Conservation (phyloP, 139 green algal genomes). For the Tetraselmis striata region DNA sequence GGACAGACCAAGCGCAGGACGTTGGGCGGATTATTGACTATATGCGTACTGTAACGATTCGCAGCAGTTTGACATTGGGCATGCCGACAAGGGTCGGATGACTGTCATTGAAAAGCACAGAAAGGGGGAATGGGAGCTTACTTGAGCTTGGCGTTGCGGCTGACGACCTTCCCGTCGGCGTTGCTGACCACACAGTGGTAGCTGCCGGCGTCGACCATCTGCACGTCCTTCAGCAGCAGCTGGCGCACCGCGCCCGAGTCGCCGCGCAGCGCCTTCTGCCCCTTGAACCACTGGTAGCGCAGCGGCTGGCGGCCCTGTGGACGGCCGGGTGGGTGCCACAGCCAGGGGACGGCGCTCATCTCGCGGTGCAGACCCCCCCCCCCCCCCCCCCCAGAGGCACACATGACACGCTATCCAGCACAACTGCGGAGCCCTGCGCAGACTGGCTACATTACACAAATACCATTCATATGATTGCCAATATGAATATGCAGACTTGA, state of each 20-base stretch:
- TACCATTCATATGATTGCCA: no score
- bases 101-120: no score
- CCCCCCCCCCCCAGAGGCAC: not conserved
- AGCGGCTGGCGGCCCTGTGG: conserved; percentile 37
- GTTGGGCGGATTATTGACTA: no score
- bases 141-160: not conserved
- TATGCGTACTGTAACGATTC: no score
- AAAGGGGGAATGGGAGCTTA: no score
- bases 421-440: no score
- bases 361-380: not conserved
- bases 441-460: no score
- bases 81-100: no score
- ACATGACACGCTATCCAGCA: conserved; percentile 6
- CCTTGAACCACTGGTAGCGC: conserved; percentile 51
- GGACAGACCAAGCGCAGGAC: no score
- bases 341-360: not conserved
- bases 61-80: no score
- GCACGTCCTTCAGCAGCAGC: conserved; percentile 40
- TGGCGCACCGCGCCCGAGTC: conserved; percentile 30
- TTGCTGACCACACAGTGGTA: conserved; percentile 23
- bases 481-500: no score
- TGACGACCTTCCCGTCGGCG: not conserved
- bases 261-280: conserved; percentile 29
- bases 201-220: conserved; percentile 16
- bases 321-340: no score